A percentile compares a stretch with the other conserved stretches of the same genome.
Evolutionary conservation across 331 rosid species (phyloP).

Genomic region (Spiraea crenata): DNA sequence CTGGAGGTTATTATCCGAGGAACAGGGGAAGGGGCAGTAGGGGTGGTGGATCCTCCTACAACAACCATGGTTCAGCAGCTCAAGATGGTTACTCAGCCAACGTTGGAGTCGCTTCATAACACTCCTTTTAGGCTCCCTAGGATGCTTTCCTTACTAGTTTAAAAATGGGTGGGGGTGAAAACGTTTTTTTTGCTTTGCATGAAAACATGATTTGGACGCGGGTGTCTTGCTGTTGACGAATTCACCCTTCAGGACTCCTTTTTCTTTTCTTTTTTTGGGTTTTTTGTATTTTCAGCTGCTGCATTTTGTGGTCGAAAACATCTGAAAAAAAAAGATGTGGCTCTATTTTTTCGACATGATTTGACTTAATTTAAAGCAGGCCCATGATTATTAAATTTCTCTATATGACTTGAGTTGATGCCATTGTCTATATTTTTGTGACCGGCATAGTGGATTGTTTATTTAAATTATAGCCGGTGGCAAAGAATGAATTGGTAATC

Average conservation of each 20-base stretch:
- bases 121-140: conserved; percentile 35
- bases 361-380: not conserved
- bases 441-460: no score
- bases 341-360: conserved; percentile 9
- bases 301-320: conserved; percentile 32
- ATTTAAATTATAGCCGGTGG: no score
- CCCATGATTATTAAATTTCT: not conserved
- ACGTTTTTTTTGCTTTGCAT: conserved; percentile 33
- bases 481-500: no score
- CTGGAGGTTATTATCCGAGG: conserved; percentile 74
- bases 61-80: conserved; percentile 48
- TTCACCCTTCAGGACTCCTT: conserved; percentile 41
- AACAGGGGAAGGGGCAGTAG: conserved; percentile 79
- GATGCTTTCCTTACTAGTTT: conserved; percentile 31
- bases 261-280: conserved; percentile 38
- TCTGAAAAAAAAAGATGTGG: conserved; percentile 11
- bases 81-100: conserved; percentile 55
- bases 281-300: conserved; percentile 32
- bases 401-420: not conserved
- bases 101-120: conserved; percentile 70
- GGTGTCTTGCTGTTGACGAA: conserved; percentile 34
- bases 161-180: conserved; percentile 32
- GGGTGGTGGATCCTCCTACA: conserved; percentile 59
- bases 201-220: conserved; percentile 36
- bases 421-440: no score